A percentile compares a stretch with the other conserved stretches of the same genome.
Conservation (phyloP, 2,329 filamentous ascomycete species). For the Claviceps sorghi region DNA sequence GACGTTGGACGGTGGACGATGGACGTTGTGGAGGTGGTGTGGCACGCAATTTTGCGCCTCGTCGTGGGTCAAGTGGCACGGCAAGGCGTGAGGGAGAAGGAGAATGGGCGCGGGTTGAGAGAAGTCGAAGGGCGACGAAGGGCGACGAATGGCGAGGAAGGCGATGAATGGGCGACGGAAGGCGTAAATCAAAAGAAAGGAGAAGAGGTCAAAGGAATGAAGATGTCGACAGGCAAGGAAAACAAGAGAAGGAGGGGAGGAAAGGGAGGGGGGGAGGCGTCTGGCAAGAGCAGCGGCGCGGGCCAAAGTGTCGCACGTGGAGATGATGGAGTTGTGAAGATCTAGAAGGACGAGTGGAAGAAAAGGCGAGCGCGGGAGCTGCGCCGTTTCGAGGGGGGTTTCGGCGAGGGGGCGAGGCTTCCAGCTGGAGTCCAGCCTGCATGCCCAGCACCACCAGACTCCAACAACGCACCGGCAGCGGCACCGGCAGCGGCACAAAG, state of each 20-base stretch:
- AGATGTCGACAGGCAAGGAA: conserved; percentile 1
- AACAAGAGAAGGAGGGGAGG: conserved; percentile 1
- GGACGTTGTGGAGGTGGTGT: not conserved
- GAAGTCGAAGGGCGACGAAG: not conserved
- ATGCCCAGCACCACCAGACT: too few species aligned
- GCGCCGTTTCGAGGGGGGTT: conserved; percentile 2
- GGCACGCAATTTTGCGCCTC: conserved; percentile 1
- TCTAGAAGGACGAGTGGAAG: conserved; percentile 6
- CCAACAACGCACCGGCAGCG: too few species aligned
- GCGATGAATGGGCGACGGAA: not conserved
- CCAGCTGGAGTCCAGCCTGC: not conserved
- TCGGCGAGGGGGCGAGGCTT: not conserved
- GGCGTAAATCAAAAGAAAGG: not conserved
- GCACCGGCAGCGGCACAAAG: too few species aligned
- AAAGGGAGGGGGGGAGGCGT: not conserved
- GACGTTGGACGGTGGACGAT: too few species aligned
- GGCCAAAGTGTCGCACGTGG: conserved; percentile 3
- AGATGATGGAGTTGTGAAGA: conserved; percentile 1
- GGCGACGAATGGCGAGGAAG: conserved; percentile 1
- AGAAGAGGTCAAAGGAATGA: conserved; percentile 1
- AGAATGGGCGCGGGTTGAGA: conserved; percentile 1
- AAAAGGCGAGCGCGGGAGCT: conserved; percentile 1
- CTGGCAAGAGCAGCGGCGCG: conserved; percentile 2
- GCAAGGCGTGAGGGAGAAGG: not conserved
- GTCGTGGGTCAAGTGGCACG: not conserved